Percentiles rank a stretch among this genome's conserved stretches.
Evolutionary conservation across 169 alveolate species (phyloP).

Genomic region (Plasmodium chabaudi): DNA sequence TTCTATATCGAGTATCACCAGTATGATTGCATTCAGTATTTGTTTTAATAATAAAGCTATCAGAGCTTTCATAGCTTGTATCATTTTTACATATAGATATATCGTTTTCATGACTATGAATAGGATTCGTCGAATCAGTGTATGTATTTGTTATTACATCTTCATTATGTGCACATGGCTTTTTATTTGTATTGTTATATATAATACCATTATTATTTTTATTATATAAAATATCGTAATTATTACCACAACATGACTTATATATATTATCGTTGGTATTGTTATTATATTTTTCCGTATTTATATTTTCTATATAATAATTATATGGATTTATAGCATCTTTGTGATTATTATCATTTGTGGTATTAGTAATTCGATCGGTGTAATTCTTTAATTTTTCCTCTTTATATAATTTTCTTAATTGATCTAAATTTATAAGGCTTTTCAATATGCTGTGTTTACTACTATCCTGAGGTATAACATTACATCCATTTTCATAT

Average conservation of each 20-base stretch:
- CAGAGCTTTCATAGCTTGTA: constrained; percentile 10
- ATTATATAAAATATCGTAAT: not conserved
- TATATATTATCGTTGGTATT: too few species aligned
- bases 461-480: constrained; percentile 2
- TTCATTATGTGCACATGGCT: too few species aligned
- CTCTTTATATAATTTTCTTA: constrained; percentile 13
- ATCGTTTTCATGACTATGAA: constrained; percentile 1
- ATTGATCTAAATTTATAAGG: constrained; percentile 36
- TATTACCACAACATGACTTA: not conserved
- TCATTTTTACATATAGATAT: constrained; percentile 13
- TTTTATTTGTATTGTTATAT: too few species aligned
- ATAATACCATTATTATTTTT: not conserved
- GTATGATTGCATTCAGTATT: not conserved
- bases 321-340: not conserved
- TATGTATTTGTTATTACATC: not conserved
- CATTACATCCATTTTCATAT: not conserved
- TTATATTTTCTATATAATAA: constrained; percentile 6
- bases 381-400: not conserved
- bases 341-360: not conserved
- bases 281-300: not conserved
- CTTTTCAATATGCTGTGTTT: constrained; percentile 4
- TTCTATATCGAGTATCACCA: not conserved
- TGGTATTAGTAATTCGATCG: not conserved
- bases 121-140: not conserved
- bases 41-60: not conserved